Evolutionary conservation across 345 rosid species (phyloP), one percentile per base, ranked within the genome.

Genomic region (Acer negundo): DNA sequence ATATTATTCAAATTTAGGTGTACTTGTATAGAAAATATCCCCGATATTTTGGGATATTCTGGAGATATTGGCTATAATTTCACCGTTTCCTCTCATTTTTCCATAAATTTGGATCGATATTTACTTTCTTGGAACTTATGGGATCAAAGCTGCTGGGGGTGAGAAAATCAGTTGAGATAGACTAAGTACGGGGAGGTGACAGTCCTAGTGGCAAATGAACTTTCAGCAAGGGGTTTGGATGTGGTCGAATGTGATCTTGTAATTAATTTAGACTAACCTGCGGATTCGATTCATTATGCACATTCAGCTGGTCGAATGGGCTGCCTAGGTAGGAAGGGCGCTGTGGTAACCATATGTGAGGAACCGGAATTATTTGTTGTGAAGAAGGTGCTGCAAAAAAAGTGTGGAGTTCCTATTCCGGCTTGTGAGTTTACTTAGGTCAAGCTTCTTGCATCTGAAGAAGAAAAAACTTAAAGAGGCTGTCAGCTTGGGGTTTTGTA

Each of bases 291-390:
- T 70, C 98, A 94, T 77, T 92, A 90, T 77, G 97, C 94, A 7
- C 98, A 95, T 80, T 85, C 97, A 64, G 98, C 97, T 66, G 98
- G 99, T 73, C 84, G 98, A 76, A 91, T 97, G 0, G 97, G 97
- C 23, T 79, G 92, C 83, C 93, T 94, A 74, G 98, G 99, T 22
- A 88, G 98, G 84, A 92, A 82, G 87, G 98, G 98, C 56, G 86
- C 80, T 22, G 98, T 96, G 82, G 91, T 94, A 42, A 89, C 91
- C 46, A 87, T 94, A 35, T 94, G 98, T 67, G 99, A 96, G 79
- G 94, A 88, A 78, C 82, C 91, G 51, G 95, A 90, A 83, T 89
- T 88, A 73, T 96, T 96, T 86, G 90, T 90, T 78, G 90, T 91
- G 75, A 94, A 84, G 88, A 94, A 93, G 83, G 73, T 94, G 87